Evolutionary conservation across 2,329 filamentous ascomycete genomes (phyloP), one percentile per base, ranked within the genome.

Genomic region (Orbilia ellipsospora): DNA sequence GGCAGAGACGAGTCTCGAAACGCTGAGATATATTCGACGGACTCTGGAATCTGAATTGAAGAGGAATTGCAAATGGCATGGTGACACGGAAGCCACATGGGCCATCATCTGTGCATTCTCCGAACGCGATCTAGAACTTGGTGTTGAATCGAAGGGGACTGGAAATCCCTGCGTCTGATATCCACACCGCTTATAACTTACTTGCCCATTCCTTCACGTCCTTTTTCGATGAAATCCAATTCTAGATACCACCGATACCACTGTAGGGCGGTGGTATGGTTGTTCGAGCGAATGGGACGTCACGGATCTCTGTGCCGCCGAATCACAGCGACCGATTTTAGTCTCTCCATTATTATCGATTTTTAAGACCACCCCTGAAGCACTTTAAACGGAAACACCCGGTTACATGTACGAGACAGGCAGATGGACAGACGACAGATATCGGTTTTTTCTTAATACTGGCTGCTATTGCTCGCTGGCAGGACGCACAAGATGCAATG

Each of bases 41-140:
- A 7, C 5, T 36, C 26, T n/a, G 10, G 36, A 42, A 4, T 18
- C 4, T n/a, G n/a, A 16, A 18, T 57, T 0, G 54, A 57, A 42
- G 23, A 31, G 36, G 6, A 16, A 16, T 10, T 48, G 42, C 23
- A 18, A 57, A 67, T 48, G 42, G 50, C 52, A 44, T 31, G 51
- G 61, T 64, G 61, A 64, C 61, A 64, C 61, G 61, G 54, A 55
- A 18, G 44, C 28, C 61, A 55, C 61, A 64, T 64, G 61, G 16
- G 12, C 42, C 42, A 45, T n/a, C n/a, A n/a, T n/a, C n/a, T n/a
- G n/a, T n/a, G n/a, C 12, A 44, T 44, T 12, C 6, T 44, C 40
- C n/a, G 13, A 15, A 52, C 42, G 44, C 48, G 65, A 69, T 69
- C 65, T 55, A 62, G 65, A 69, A 48, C 52, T 36, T 4, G 23